These are phyloP conservation scores for Medicago lupulina DNA, from an alignment of 306 rosid species.

Conservation along the genomic window DNA sequence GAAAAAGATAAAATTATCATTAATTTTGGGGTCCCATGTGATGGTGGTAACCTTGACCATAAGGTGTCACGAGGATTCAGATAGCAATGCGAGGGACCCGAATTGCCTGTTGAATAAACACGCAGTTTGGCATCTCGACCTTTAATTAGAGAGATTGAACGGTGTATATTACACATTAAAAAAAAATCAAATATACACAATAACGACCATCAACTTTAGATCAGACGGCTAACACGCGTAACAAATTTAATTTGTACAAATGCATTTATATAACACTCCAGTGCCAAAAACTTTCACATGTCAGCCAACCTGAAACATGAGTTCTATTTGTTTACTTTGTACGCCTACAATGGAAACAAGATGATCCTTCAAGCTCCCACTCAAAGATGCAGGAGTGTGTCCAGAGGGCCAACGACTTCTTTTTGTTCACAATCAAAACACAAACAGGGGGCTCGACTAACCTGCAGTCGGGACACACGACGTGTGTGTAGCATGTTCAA, in stretches of 20 bases:
- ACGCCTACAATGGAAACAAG: constrained; percentile 3
- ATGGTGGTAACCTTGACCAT: background rate
- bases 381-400: constrained; percentile 8
- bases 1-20: background rate
- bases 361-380: constrained; percentile 25
- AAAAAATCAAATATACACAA: too few relatives aligned
- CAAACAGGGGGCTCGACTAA: background rate
- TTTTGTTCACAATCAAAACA: constrained; percentile 30
- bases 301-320: background rate
- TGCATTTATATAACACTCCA: background rate
- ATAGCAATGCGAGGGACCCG: background rate
- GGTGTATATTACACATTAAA: too few relatives aligned
- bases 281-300: constrained; percentile 1
- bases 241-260: background rate
- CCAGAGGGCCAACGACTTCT: background rate
- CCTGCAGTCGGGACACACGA: background rate
- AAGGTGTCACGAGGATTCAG: background rate
- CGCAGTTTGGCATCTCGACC: too few relatives aligned
- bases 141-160: too few relatives aligned
- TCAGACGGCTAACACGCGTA: too few relatives aligned
- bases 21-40: background rate
- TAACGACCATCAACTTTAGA: too few relatives aligned
- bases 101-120: too few relatives aligned
- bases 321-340: constrained; percentile 10
- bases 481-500: background rate